These are phyloP conservation scores for Ocimum tenuiflorum DNA, from an alignment of 257 asterid species.

Conservation along the genomic window DNA sequence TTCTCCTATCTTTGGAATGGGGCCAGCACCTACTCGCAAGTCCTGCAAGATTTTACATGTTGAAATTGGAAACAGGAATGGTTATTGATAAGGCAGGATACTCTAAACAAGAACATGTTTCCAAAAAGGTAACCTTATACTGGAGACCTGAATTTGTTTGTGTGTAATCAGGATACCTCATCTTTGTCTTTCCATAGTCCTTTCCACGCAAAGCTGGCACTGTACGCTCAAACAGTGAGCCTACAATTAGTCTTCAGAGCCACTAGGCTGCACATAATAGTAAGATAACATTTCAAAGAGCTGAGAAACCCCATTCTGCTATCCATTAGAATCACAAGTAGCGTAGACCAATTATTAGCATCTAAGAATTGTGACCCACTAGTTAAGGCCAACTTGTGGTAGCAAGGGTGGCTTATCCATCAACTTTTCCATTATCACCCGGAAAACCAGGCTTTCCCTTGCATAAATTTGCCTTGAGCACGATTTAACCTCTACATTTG, in stretches of 20 bases:
- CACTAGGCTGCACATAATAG: slow-evolving; percentile 44
- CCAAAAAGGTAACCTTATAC: slow-evolving; percentile 60
- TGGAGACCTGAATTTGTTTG: slow-evolving; percentile 91
- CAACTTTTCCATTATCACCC: no score
- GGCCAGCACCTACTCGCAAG: slow-evolving; percentile 73
- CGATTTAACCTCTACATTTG: no score
- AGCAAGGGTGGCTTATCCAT: no score
- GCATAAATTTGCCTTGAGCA: no score
- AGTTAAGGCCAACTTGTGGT: no score
- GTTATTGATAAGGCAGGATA: slow-evolving; percentile 6
- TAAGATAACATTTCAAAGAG: slow-evolving; percentile 35
- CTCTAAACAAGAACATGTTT: slow-evolving; percentile 17
- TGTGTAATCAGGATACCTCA: slow-evolving; percentile 76
- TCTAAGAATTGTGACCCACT: no score
- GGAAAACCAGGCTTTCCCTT: no score
- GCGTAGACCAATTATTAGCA: no score
- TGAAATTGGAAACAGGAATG: slow-evolving; percentile 15
- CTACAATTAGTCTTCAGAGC: slow-evolving; percentile 60
- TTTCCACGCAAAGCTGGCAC: slow-evolving; percentile 99
- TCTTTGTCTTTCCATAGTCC: slow-evolving; percentile 94
- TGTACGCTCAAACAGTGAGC: slow-evolving; percentile 65
- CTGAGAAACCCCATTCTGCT: slow-evolving; percentile 1
- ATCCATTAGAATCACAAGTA: neutral
- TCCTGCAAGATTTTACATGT: slow-evolving; percentile 49
- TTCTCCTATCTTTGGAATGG: slow-evolving; percentile 71